Percentiles rank a stretch among this genome's conserved stretches.
phyloP scores from a whole-genome alignment of 768 basidiomycete genomes.

The Terana coerulea region DNA sequence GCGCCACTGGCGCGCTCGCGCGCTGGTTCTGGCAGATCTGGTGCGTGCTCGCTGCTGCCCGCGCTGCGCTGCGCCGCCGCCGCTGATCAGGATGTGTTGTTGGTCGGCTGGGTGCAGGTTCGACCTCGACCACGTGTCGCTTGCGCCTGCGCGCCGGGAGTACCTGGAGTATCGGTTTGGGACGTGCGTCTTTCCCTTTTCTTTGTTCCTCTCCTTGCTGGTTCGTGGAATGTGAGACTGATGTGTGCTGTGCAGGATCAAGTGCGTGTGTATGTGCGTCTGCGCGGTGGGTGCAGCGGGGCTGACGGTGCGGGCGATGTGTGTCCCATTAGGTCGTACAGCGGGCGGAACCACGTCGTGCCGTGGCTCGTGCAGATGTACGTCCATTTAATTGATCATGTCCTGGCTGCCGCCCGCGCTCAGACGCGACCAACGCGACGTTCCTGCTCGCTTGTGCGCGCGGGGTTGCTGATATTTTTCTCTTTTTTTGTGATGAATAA shows the following conservation, averaged over 20 bases:
- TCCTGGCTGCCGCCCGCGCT: not conserved
- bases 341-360: slow-evolving; percentile 70
- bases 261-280: slow-evolving; percentile 7
- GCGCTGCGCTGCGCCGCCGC: slow-evolving; percentile 39
- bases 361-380: slow-evolving; percentile 64
- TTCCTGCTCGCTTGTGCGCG: too few relatives aligned
- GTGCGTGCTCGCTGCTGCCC: slow-evolving; percentile 34
- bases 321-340: slow-evolving; percentile 65
- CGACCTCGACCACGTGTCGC: slow-evolving; percentile 34
- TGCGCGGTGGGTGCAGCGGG: too few relatives aligned
- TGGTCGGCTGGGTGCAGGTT: slow-evolving; percentile 22
- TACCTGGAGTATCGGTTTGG: slow-evolving; percentile 80
- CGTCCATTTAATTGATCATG: slow-evolving; percentile 23
- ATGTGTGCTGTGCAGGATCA: slow-evolving; percentile 1
- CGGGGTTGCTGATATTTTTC: too few relatives aligned
- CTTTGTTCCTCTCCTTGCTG: not conserved
- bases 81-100: slow-evolving; percentile 9
- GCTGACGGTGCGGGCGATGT: not conserved
- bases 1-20: slow-evolving; percentile 50
- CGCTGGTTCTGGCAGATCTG: slow-evolving; percentile 80
- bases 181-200: slow-evolving; percentile 30
- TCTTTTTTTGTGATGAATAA: slow-evolving; percentile 1
- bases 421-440: not conserved
- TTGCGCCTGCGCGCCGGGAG: slow-evolving; percentile 55
- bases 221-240: not conserved